phyloP scores from a whole-genome alignment of 2,329 filamentous ascomycete genomes.

The Truncatella angustata region DNA sequence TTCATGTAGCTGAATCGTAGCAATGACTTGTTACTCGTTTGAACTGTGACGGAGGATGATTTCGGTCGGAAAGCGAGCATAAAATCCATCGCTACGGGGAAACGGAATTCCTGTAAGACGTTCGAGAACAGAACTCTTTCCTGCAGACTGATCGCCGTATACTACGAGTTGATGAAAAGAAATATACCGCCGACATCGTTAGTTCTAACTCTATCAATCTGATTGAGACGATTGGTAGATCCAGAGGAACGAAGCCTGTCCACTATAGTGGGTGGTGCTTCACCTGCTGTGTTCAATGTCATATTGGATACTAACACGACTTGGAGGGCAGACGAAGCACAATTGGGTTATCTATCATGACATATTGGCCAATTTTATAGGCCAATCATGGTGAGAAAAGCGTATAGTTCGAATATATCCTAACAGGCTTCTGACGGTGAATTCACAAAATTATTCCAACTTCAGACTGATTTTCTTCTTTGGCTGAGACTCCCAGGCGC shows the following conservation, averaged over 20 bases:
- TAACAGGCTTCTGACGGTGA: too few species aligned
- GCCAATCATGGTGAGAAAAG: too few species aligned
- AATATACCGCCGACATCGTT: neutral
- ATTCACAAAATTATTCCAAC: neutral
- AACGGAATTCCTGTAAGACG: conserved; percentile 55
- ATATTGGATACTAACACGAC: too few species aligned
- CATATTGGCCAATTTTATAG: too few species aligned
- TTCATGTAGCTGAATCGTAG: neutral
- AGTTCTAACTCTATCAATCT: neutral
- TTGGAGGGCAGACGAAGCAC: too few species aligned
- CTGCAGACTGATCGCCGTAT: conserved; percentile 54
- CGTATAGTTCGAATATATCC: too few species aligned
- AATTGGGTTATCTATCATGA: too few species aligned
- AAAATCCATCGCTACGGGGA: conserved; percentile 48
- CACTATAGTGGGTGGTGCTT: too few species aligned
- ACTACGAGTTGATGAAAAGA: conserved; percentile 48
- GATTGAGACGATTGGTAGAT: too few species aligned
- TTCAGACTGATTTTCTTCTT: neutral
- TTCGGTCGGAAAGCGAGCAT: conserved; percentile 56
- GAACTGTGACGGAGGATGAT: conserved; percentile 41
- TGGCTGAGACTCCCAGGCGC: neutral
- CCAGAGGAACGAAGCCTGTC: too few species aligned
- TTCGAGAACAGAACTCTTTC: conserved; percentile 58
- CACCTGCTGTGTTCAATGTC: too few species aligned
- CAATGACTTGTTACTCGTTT: neutral